phyloP scores from a whole-genome alignment of 2,329 filamentous ascomycete genomes.

The Exserohilum turcica region DNA sequence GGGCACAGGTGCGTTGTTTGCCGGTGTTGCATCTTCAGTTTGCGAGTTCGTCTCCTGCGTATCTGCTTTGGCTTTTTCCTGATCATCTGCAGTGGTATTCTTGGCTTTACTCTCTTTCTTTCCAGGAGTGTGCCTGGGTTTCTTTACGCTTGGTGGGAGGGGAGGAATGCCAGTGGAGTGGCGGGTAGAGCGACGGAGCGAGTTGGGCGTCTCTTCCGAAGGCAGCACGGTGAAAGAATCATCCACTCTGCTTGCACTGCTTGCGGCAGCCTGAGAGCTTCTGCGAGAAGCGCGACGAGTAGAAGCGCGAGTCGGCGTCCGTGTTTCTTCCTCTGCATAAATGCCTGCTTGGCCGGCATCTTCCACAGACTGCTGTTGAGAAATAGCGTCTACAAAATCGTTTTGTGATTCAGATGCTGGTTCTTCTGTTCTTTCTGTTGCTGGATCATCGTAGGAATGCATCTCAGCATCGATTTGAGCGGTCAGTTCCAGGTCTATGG shows the following conservation, averaged over 20 bases:
- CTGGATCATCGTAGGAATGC: conserved; percentile 22
- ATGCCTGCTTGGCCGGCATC: conserved; percentile 14
- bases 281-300: conserved; percentile 3
- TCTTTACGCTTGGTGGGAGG: conserved; percentile 24
- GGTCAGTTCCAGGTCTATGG: conserved; percentile 40
- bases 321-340: conserved; percentile 32
- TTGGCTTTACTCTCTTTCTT: conserved; percentile 21
- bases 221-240: conserved; percentile 44
- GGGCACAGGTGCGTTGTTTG: conserved; percentile 42
- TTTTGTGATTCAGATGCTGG: conserved; percentile 25
- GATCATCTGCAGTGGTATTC: conserved; percentile 19
- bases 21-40: background rate
- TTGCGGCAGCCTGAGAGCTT: conserved; percentile 18
- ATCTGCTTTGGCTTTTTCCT: conserved; percentile 13
- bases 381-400: conserved; percentile 31
- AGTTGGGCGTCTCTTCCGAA: conserved; percentile 24
- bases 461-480: conserved; percentile 46
- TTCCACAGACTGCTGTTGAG: conserved; percentile 16
- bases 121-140: conserved; percentile 27
- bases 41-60: background rate
- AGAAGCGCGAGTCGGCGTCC: conserved; percentile 8
- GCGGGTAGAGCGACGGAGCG: conserved; percentile 36
- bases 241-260: conserved; percentile 40
- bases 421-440: conserved; percentile 7
- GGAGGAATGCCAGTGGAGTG: conserved; percentile 30